A percentile compares a stretch with the other conserved stretches of the same genome.
Evolutionary conservation across 192 early-diverging fungal genomes (phyloP).

Genomic region (Polychytrium aggregatum): DNA sequence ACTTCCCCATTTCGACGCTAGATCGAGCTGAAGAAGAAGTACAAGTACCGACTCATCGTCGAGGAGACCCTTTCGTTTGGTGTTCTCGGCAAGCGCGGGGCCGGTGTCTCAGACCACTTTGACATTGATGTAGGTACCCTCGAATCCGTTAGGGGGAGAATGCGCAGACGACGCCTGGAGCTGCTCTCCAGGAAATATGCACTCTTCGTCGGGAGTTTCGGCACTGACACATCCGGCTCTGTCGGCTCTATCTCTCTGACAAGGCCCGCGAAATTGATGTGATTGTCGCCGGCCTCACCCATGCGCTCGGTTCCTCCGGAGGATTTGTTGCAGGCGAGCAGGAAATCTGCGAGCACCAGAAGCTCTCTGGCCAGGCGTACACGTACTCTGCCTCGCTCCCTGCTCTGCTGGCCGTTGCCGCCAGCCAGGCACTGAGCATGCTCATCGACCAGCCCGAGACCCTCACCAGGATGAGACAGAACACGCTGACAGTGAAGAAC

Average conservation of each 20-base stretch:
- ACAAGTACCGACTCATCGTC: constrained; percentile 92
- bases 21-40: constrained; percentile 82
- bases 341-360: constrained; percentile 84
- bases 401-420: constrained; percentile 79
- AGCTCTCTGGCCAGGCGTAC: constrained; percentile 81
- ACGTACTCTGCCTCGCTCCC: constrained; percentile 92
- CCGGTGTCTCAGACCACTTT: constrained; percentile 77
- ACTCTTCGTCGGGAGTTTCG: not conserved
- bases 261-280: constrained; percentile 75
- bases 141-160: not conserved
- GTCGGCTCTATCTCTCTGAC: too few species aligned
- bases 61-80: constrained; percentile 91
- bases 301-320: constrained; percentile 68
- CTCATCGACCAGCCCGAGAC: constrained; percentile 33
- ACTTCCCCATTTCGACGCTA: constrained; percentile 5
- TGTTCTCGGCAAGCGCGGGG: constrained; percentile 72
- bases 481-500: constrained; percentile 41
- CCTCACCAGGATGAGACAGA: constrained; percentile 48
- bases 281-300: constrained; percentile 73
- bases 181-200: not conserved
- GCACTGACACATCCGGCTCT: too few species aligned
- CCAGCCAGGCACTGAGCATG: constrained; percentile 71
- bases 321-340: constrained; percentile 85
- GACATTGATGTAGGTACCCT: constrained; percentile 40
- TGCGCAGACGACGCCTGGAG: not conserved